Base-by-base conservation (phyloP, 805 yeast genomes). In the Candida railenensis region DNA sequence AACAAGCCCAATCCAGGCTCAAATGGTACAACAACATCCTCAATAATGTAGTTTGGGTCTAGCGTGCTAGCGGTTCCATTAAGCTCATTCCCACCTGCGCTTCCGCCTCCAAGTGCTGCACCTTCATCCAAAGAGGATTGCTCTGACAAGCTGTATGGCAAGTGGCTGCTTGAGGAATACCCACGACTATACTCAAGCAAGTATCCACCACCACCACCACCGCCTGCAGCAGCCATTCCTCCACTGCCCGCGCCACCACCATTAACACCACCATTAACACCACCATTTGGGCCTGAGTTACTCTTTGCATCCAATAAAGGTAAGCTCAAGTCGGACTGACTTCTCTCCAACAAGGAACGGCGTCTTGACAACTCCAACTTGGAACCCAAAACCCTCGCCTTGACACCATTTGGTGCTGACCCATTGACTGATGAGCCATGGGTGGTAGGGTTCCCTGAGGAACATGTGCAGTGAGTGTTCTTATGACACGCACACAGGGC, bases 401-500 rank as follows among this genome's bases (percentile, higher is more conserved):
- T 40, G 22, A 18, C 18, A 7, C 20, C 16, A 21, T 25, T 34
- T 16, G 34, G 42, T 7, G 34, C 20, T 28, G 19, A 28, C 42
- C 39, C 39, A 11, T 18, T 18, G 22, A 34, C 4, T 15, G 20
- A 11, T 14, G 37, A 14, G 28, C 37, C 37, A n/a, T 34, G 16
- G 19, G 25, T 3, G 22, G 22, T 41, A 21, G 44, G 11, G 8
- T 11, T 12, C 30, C 50, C 48, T n/a, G 57, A 46, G 12, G 67
- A 58, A 48, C 78, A 73, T 11, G 76, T 71, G 51, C 78, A 73
- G 48, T 65, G 70, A 12, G 67, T 60, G 49, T 58, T 67, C 48
- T 67, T 69, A 52, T 65, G 65, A 53, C 77, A 73, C 37, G 54
- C 54, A 50, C 75, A 70, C 44, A 69, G 55, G 33, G 73, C 57